phyloP scores from a whole-genome alignment of 805 yeast species.

The Candida qinlingensis region DNA sequence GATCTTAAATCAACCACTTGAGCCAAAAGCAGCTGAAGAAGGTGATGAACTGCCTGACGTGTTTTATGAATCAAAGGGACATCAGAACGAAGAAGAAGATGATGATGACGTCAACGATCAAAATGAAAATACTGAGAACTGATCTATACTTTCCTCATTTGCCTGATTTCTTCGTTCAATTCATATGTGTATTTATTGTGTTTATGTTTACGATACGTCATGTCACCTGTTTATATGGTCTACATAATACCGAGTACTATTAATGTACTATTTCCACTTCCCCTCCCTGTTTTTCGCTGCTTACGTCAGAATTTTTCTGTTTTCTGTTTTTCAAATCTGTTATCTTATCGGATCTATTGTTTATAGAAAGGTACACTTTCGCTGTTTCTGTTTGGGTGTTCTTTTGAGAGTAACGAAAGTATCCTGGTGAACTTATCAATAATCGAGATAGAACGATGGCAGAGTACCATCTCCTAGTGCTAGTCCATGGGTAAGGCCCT shows the following conservation, averaged over 20 bases:
- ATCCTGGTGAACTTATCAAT: too few relatives aligned
- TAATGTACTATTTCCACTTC: too few relatives aligned
- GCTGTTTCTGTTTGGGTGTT: neutral
- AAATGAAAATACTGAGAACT: neutral
- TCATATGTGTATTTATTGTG: neutral
- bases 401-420: neutral
- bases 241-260: neutral
- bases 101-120: conserved; percentile 2
- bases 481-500: conserved; percentile 13
- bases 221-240: conserved; percentile 1
- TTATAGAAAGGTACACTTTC: neutral
- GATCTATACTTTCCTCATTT: neutral
- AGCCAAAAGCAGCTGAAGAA: neutral
- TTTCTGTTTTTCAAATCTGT: neutral
- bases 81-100: conserved; percentile 3
- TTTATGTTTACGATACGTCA: neutral
- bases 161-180: neutral
- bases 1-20: conserved; percentile 17
- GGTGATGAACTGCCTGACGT: neutral
- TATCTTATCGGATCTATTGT: neutral
- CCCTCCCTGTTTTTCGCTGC: too few relatives aligned
- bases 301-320: too few relatives aligned
- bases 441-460: neutral
- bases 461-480: conserved; percentile 9
- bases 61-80: conserved; percentile 3